A percentile compares a stretch with the other conserved stretches of the same genome.
These are phyloP conservation scores for Monilinia aucupariae DNA, from an alignment of 2,329 filamentous ascomycete species.

Conservation along the genomic window DNA sequence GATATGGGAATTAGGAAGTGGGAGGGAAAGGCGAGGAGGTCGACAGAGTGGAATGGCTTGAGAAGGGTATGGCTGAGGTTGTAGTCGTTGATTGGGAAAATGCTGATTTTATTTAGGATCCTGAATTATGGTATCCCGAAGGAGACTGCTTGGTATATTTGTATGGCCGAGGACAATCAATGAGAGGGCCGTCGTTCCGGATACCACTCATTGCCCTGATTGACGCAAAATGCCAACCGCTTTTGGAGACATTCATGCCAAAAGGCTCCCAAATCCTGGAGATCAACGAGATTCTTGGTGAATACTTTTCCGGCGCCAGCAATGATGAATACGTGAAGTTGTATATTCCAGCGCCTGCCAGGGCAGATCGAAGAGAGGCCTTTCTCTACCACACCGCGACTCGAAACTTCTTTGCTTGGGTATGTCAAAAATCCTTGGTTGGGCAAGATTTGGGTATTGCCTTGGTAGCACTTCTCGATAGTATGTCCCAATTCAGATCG, in stretches of 20 bases:
- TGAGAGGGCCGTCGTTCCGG: constrained; percentile 61
- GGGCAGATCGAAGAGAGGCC: constrained; percentile 47
- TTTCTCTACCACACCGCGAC: constrained; percentile 62
- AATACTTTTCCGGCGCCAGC: neutral
- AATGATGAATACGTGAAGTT: constrained; percentile 44
- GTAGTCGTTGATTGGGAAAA: neutral
- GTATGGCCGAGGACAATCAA: constrained; percentile 59
- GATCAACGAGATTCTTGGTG: neutral
- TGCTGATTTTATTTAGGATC: constrained; percentile 49
- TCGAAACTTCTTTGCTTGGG: constrained; percentile 71
- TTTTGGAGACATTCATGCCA: constrained; percentile 51
- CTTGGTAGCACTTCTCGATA: constrained; percentile 58
- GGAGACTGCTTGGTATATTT: constrained; percentile 68
- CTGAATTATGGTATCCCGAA: constrained; percentile 62
- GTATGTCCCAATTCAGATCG: constrained; percentile 57
- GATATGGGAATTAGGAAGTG: constrained; percentile 35
- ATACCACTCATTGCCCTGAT: constrained; percentile 56
- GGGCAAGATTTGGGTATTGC: constrained; percentile 60
- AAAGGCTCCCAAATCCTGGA: constrained; percentile 21
- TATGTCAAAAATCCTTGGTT: constrained; percentile 60
- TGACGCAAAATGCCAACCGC: constrained; percentile 51
- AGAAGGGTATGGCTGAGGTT: constrained; percentile 38
- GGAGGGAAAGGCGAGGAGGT: constrained; percentile 36
- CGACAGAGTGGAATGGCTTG: constrained; percentile 41
- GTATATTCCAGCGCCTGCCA: constrained; percentile 61